Evolutionary conservation across 108 stramenopile species (phyloP), one percentile per base, ranked within the genome.

Genomic region (Seminavis robusta): DNA sequence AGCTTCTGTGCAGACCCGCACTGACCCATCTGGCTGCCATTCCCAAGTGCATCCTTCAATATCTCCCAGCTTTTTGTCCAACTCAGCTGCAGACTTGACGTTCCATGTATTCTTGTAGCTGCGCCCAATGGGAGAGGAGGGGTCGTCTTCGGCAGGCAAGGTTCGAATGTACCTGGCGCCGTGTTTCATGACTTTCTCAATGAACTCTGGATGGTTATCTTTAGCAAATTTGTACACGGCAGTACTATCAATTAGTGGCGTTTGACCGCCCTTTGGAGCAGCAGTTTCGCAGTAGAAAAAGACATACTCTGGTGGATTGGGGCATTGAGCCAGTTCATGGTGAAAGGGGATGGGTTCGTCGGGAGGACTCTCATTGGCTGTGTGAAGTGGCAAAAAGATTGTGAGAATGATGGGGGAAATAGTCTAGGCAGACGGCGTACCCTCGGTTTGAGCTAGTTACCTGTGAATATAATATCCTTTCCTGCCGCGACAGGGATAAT

Each of bases 341-440:
- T 92, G 91, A 57, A 88, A 88, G 0, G 91, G 85, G 41, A 88
- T 92, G 27, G 74, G 77, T 47, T 86, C 75, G 43, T 81, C 71
- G 10, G 86, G 79, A 27, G 86, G 86, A 11, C 79, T 74, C 23
- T 56, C 4, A 16, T 25, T n/a, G 47, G 30, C n/a, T n/a, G n/a
- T n/a, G n/a, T n/a, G n/a, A n/a, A n/a, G n/a, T 45, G 44, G 17
- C 15, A 8, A 8, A 45, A 16, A 16, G 17, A 45, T 10, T 45
- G 44, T 45, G 44, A 45, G 10, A 16, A 19, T 13, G n/a, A n/a
- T 45, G 17, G 11, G 10, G 17, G 15, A 16, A 45, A 8, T 17
- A 17, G 15, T 45, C 16, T 16, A 45, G 44, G 8, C 16, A 16
- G 11, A 37, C 13, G 13, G 36, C 36, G 36, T 37, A 13, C 36